Evolutionary conservation across 2,329 filamentous ascomycete genomes (phyloP).

Genomic region (Lasiodiplodia sp.): DNA sequence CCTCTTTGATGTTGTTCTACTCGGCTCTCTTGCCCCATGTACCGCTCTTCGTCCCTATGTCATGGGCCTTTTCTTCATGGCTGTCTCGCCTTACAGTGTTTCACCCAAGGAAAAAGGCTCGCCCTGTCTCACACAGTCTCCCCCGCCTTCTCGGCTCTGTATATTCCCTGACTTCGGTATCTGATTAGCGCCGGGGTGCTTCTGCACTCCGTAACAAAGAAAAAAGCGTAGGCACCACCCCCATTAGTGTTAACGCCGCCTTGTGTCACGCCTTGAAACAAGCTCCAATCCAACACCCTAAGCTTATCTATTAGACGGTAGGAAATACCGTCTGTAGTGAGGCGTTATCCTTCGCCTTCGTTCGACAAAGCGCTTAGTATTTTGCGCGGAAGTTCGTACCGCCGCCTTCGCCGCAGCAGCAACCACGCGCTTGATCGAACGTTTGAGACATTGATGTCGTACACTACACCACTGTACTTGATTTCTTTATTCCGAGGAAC

Average conservation of each 20-base stretch:
- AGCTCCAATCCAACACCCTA: too few relatives aligned
- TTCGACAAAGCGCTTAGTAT: too few relatives aligned
- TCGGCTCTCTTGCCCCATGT: neutral
- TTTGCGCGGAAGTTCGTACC: neutral
- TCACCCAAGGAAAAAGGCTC: neutral
- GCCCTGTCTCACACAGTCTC: neutral
- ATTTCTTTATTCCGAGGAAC: neutral
- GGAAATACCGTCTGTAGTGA: too few relatives aligned
- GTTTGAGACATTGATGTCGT: neutral
- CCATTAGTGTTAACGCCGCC: too few relatives aligned
- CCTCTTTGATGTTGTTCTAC: neutral
- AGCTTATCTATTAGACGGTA: too few relatives aligned
- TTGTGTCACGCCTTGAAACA: too few relatives aligned
- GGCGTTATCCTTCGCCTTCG: too few relatives aligned
- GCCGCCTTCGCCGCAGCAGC: neutral
- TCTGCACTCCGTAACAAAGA: too few relatives aligned
- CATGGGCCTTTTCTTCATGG: neutral
- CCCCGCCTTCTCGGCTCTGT: neutral
- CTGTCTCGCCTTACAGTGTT: neutral
- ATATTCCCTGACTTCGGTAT: too few relatives aligned
- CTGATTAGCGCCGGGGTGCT: too few relatives aligned
- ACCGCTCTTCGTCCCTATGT: neutral
- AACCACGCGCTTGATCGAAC: neutral
- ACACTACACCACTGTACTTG: neutral
- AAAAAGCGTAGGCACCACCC: too few relatives aligned